Evolutionary conservation across 2,329 filamentous ascomycete genomes (phyloP), one percentile per base, ranked within the genome.

Genomic region (Xenoacremonium recifei): DNA sequence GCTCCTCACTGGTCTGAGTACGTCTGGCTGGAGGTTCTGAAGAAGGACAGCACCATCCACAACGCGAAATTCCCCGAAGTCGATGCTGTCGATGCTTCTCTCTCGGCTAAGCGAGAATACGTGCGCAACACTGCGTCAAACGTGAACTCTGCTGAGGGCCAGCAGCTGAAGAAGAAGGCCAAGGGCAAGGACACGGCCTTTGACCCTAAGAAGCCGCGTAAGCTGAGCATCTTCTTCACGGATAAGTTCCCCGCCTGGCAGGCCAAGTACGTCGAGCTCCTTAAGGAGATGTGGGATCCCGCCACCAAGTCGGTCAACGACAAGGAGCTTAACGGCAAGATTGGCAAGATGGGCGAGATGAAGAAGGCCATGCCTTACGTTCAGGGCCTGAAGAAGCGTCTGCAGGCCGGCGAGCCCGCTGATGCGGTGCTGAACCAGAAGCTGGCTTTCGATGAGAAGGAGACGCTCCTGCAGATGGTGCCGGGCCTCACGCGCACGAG

Each of bases 361-460:
- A 99, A 97, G 81, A 93, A 95, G 71, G 92, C 90, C 3, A 97
- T 97, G 92, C 93, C 93, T 0, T 97, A 96, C 61, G 84, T 96
- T 37, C 91, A 97, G 70, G 70, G 66, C 6, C 73, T 97, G 46
- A 96, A 96, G 84, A 87, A 80, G 66, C 82, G 88, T 39, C 78
- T 99, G 42, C 75, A 89, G 43, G 75, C 76, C 37, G 85, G 87
- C 48, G 82, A 92, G 67, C 69, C 74, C 12, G 71, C 80, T 2
- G 73, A 78, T 18, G 74, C 70, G 3, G 89, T 96, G 9, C 84
- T 97, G 59, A 83, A 92, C 61, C 79, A 90, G 52, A 89, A 92
- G 68, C 74, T 99, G 48, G 77, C 81, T 1, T 99, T 97, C 65
- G 85, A 96, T 57, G 93, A 99, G 73, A 74, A 83, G 35, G 75